Evolutionary conservation across 2,329 filamentous ascomycete genomes (phyloP).

Genomic region (Domatiomyces globalis): DNA sequence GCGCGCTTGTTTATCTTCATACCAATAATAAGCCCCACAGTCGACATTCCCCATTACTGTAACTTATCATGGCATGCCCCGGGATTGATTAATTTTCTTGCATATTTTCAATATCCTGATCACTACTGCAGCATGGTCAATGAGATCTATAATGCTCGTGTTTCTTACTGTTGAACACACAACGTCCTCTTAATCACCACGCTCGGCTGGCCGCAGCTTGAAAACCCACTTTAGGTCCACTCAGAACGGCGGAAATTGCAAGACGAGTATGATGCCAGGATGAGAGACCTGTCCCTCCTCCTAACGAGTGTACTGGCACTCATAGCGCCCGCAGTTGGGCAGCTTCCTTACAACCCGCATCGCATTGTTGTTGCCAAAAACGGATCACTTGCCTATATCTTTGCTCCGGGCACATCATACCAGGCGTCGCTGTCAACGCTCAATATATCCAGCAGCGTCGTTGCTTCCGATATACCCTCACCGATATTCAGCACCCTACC

Average conservation of each 20-base stretch:
- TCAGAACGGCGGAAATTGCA: neutral
- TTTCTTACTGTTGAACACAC: neutral
- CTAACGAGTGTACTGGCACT: slow-evolving; percentile 5
- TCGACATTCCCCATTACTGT: neutral
- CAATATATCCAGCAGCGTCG: slow-evolving; percentile 47
- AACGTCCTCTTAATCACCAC: neutral
- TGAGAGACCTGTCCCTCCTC: neutral
- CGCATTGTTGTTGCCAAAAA: slow-evolving; percentile 48
- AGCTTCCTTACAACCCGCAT: slow-evolving; percentile 65
- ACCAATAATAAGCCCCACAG: neutral
- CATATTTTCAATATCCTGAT: neutral
- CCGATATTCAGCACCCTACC: slow-evolving; percentile 38
- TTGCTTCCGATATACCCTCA: slow-evolving; percentile 30
- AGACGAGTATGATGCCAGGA: neutral
- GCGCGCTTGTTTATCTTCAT: neutral
- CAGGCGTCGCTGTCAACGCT: slow-evolving; percentile 47
- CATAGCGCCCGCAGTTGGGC: slow-evolving; percentile 20
- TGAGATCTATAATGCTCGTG: neutral
- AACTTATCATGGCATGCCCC: neutral
- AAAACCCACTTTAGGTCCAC: neutral
- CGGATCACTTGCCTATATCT: slow-evolving; percentile 52
- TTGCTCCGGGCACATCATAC: slow-evolving; percentile 41
- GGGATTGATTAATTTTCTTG: neutral
- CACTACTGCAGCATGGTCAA: neutral
- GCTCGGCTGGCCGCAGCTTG: neutral